Percentiles rank a stretch among this genome's conserved stretches.
Conservation (phyloP, 2,329 filamentous ascomycete genomes). For the Diplodia seriata region DNA sequence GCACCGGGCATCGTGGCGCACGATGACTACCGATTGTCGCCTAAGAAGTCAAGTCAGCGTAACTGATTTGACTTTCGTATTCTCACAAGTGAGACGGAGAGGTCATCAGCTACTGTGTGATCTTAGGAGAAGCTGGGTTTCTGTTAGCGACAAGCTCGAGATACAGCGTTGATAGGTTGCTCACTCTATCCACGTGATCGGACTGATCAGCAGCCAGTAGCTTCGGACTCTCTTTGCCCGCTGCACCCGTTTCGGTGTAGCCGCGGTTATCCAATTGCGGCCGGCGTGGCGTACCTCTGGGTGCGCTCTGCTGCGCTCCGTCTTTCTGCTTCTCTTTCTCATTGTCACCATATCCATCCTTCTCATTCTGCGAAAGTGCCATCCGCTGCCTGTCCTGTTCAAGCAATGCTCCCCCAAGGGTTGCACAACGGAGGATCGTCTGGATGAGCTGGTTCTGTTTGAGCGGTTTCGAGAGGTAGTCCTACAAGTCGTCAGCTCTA, state of each 20-base stretch:
- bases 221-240: constrained; percentile 68
- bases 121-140: constrained; percentile 52
- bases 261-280: constrained; percentile 68
- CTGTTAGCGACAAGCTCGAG: constrained; percentile 26
- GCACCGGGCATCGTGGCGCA: constrained; percentile 15
- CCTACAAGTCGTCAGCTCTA: constrained; percentile 50
- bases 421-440: constrained; percentile 95
- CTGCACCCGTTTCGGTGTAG: constrained; percentile 71
- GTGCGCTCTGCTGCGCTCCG: constrained; percentile 32
- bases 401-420: constrained; percentile 81
- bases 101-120: constrained; percentile 57
- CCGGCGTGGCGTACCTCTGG: constrained; percentile 46
- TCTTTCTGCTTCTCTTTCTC: constrained; percentile 36
- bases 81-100: constrained; percentile 31
- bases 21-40: constrained; percentile 21
- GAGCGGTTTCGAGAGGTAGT: constrained; percentile 94
- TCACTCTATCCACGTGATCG: constrained; percentile 66
- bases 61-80: constrained; percentile 31
- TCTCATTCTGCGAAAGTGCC: constrained; percentile 33
- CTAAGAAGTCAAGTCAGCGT: constrained; percentile 30
- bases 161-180: constrained; percentile 39
- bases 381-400: constrained; percentile 71
- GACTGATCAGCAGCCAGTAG: constrained; percentile 66
- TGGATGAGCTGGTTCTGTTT: constrained; percentile 98
- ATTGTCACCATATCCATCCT: constrained; percentile 36